A percentile compares a stretch with the other conserved stretches of the same genome.
Evolutionary conservation across 2,329 filamentous ascomycete genomes (phyloP).

Genomic region (Cladobotryum mycophilum): DNA sequence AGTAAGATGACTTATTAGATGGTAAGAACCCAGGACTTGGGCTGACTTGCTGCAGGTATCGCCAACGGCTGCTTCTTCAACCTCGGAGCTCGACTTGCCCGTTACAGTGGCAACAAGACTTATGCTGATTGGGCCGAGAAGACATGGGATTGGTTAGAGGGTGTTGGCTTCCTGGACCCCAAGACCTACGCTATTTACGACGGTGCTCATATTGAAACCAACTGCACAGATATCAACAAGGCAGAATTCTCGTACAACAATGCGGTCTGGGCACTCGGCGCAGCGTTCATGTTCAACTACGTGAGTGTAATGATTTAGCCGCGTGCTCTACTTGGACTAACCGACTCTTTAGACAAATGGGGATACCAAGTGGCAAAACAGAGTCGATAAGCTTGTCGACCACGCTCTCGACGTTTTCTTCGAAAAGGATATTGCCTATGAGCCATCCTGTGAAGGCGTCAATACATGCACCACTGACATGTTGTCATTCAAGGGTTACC

Average conservation of each 20-base stretch:
- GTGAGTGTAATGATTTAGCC: conserved; percentile 25
- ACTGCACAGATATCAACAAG: conserved; percentile 50
- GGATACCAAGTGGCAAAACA: conserved; percentile 43
- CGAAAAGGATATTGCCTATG: conserved; percentile 49
- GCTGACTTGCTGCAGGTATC: conserved; percentile 25
- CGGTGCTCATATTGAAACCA: conserved; percentile 43
- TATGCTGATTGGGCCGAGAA: conserved; percentile 59
- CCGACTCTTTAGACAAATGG: conserved; percentile 36
- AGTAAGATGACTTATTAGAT: conserved; percentile 22
- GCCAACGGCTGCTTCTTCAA: conserved; percentile 60
- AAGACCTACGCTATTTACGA: conserved; percentile 55
- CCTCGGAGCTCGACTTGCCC: conserved; percentile 60
- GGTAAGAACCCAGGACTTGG: neutral
- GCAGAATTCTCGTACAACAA: conserved; percentile 57
- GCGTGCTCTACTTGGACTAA: conserved; percentile 1
- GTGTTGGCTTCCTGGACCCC: conserved; percentile 53
- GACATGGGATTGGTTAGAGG: conserved; percentile 55
- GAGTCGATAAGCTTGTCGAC: conserved; percentile 36
- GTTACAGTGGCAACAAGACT: conserved; percentile 61
- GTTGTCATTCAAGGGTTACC: conserved; percentile 56
- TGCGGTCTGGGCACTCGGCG: conserved; percentile 51
- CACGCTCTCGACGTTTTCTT: conserved; percentile 44
- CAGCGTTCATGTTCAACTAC: conserved; percentile 59
- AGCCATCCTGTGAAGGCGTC: conserved; percentile 53
- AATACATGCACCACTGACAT: conserved; percentile 57